Base-by-base conservation (phyloP, 371 early-diverging fungal genomes). In the Actinomortierella ambigua region DNA sequence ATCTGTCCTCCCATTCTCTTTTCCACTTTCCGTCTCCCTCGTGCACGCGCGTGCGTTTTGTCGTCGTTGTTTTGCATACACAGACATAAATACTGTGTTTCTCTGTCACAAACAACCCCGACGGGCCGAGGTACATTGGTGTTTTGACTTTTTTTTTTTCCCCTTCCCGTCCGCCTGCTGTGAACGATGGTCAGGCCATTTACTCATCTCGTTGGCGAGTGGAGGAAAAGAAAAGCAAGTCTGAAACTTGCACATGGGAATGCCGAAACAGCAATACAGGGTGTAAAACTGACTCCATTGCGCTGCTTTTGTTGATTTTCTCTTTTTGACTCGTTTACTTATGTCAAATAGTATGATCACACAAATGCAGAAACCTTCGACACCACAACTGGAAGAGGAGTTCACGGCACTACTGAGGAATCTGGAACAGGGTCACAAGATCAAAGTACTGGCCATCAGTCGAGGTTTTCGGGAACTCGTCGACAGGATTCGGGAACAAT, bases 311-410 rank as follows among this genome's bases (percentile, higher is more conserved):
- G n/a, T n/a, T n/a, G n/a, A n/a, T 48, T 57, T 23, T 34, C 34
- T 34, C 34, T 11, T 11, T 34, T 34, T n/a, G n/a, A n/a, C 34
- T 34, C n/a, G 9, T 39, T 7, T 39, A 17, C 39, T 28, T 13
- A 22, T 22, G 15, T 8, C 17, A 20, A 18, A 41, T 70, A 70
- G 71, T 51, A 65, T 70, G 71, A 59, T 70, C 34, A 65, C 71
- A 13, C 71, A 70, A 49, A 70, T 70, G 71, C 71, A 65, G 18
- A 70, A 70, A 48, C 71, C 71, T 22, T 70, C 71, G 6, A 70
- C 71, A 9, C 71, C 71, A 27, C 47, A 70, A 20, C 53, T 70
- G 15, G 62, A 70, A 43, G 65, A 70, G 52, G 71, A 70, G 39
- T 70, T 70, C 40, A 70, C 71, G 14, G 65, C 49, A 13, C 40